phyloP scores from a whole-genome alignment of 768 basidiomycete genomes.

The Suillus americanus region DNA sequence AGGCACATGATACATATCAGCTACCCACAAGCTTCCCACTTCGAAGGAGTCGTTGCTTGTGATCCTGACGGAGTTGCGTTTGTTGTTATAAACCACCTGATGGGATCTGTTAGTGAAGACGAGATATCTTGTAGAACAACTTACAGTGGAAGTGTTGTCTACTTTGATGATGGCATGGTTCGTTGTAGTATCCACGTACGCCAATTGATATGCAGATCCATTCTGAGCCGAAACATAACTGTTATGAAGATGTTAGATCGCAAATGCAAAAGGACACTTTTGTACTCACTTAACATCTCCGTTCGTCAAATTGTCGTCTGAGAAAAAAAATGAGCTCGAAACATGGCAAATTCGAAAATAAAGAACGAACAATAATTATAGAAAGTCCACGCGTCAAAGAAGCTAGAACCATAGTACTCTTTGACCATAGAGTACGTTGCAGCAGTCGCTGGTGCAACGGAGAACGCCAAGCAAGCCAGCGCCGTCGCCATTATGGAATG shows the following conservation, averaged over 20 bases:
- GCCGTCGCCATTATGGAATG: background rate
- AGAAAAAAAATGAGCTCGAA: background rate
- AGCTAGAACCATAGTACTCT: constrained; percentile 57
- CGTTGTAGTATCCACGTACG: constrained; percentile 60
- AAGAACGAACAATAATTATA: constrained; percentile 50
- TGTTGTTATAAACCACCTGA: constrained; percentile 42
- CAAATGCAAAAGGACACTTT: background rate
- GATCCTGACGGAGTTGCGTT: constrained; percentile 71
- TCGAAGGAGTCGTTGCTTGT: constrained; percentile 52
- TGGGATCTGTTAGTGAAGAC: background rate
- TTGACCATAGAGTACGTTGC: constrained; percentile 52
- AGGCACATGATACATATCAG: constrained; percentile 65
- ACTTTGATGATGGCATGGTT: constrained; percentile 77
- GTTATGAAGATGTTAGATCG: constrained; percentile 9
- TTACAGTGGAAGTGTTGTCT: constrained; percentile 62
- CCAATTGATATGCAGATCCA: constrained; percentile 49
- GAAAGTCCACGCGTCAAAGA: constrained; percentile 71
- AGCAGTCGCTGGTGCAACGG: constrained; percentile 18
- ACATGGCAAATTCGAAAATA: background rate
- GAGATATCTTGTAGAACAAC: constrained; percentile 8
- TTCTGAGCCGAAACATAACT: constrained; percentile 49
- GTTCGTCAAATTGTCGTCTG: constrained; percentile 71
- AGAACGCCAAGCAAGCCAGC: constrained; percentile 2
- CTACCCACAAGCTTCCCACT: constrained; percentile 63
- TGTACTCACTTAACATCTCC: constrained; percentile 53